A percentile compares a stretch with the other conserved stretches of the same genome.
Evolutionary conservation across 805 yeast genomes (phyloP).

Genomic region (Candida coleopterorum): DNA sequence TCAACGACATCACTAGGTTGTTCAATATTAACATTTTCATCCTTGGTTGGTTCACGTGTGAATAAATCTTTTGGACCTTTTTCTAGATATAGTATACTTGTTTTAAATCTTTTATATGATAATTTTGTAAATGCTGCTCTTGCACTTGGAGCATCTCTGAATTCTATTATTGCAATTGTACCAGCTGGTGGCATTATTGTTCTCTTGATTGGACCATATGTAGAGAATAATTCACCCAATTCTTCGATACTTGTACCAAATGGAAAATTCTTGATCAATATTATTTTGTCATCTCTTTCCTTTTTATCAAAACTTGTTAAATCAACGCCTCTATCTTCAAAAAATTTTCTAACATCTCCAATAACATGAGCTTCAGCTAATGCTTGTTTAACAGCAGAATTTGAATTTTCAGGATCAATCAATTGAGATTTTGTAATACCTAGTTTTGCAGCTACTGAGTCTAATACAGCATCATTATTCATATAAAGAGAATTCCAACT

Average conservation of each 20-base stretch:
- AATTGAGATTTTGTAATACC: conserved; percentile 81
- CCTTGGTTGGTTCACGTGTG: conserved; percentile 48
- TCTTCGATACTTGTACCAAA: conserved; percentile 80
- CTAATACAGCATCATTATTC: conserved; percentile 88
- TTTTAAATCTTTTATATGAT: conserved; percentile 83
- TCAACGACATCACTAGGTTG: conserved; percentile 38
- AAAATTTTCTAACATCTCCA: conserved; percentile 83
- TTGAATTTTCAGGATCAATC: conserved; percentile 81
- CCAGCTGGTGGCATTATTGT: conserved; percentile 95
- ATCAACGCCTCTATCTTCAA: conserved; percentile 83
- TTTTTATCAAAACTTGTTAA: conserved; percentile 59
- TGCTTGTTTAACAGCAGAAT: conserved; percentile 93
- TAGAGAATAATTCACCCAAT: conserved; percentile 73
- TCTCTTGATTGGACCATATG: conserved; percentile 74
- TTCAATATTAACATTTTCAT: conserved; percentile 23
- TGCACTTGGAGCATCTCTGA: conserved; percentile 75
- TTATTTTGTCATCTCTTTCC: conserved; percentile 74
- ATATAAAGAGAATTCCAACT: conserved; percentile 93
- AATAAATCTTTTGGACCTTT: conserved; percentile 89
- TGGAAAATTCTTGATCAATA: conserved; percentile 87
- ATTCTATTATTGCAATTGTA: conserved; percentile 91
- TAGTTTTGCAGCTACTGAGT: conserved; percentile 77
- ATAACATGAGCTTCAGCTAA: conserved; percentile 95
- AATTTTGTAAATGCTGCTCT: conserved; percentile 85
- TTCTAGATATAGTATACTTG: conserved; percentile 82